A percentile compares a stretch with the other conserved stretches of the same genome.
Conservation (phyloP, 768 basidiomycete species). For the Serendipita indica region DNA sequence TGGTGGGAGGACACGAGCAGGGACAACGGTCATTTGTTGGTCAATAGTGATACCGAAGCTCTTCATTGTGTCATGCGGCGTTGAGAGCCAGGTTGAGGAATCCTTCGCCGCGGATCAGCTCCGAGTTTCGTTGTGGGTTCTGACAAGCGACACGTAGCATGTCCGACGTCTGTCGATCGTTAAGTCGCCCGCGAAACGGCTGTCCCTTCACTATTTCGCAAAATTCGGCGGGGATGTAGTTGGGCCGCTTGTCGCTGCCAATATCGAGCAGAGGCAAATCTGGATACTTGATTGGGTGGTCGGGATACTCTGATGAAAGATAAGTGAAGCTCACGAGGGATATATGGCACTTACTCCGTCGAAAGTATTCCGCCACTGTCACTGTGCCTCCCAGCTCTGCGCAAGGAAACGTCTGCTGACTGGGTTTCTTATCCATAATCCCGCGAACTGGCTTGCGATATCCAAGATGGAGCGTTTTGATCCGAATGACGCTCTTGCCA, state of each 20-base stretch:
- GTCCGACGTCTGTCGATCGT: conserved; percentile 33
- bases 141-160: conserved; percentile 63
- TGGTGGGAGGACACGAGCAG: conserved; percentile 46
- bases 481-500: conserved; percentile 40
- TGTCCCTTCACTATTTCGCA: conserved; percentile 44
- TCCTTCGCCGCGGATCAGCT: conserved; percentile 42
- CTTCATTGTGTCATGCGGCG: conserved; percentile 23
- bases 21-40: conserved; percentile 44
- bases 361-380: conserved; percentile 51
- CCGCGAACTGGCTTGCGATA: conserved; percentile 54
- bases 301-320: conserved; percentile 34
- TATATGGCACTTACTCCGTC: conserved; percentile 32
- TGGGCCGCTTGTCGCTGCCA: conserved; percentile 29
- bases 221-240: conserved; percentile 51
- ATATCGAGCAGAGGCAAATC: conserved; percentile 45
- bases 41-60: conserved; percentile 47
- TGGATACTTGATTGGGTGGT: conserved; percentile 34
- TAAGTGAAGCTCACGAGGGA: not conserved
- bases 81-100: conserved; percentile 36
- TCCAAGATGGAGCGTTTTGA: conserved; percentile 41
- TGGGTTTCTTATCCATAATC: conserved; percentile 32
- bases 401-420: conserved; percentile 36
- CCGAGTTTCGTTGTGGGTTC: conserved; percentile 42
- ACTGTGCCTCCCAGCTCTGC: conserved; percentile 41
- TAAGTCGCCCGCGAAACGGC: conserved; percentile 41